These are phyloP conservation scores for Colletotrichum australisinense DNA, from an alignment of 2,329 filamentous ascomycete genomes.

Conservation along the genomic window DNA sequence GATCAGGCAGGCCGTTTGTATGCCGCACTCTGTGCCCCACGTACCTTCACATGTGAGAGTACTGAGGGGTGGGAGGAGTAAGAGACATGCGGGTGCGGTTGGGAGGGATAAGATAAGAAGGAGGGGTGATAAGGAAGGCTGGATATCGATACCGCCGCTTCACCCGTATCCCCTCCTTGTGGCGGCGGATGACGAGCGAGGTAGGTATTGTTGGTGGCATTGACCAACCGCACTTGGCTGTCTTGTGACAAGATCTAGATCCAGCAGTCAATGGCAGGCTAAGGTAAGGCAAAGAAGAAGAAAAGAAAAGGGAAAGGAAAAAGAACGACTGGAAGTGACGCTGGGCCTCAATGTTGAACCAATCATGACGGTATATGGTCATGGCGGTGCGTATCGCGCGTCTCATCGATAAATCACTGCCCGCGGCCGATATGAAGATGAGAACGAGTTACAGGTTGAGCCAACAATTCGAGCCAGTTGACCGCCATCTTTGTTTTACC, in stretches of 20 bases:
- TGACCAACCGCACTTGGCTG: background rate
- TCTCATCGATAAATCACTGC: slow-evolving; percentile 1
- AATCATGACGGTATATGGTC: background rate
- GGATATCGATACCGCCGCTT: slow-evolving; percentile 2
- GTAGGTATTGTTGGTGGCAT: background rate
- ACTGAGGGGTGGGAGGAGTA: background rate
- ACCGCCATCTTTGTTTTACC: slow-evolving; percentile 15
- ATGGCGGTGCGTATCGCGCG: slow-evolving; percentile 23
- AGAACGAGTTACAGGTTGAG: background rate
- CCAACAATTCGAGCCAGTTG: background rate
- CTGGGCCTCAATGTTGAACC: background rate
- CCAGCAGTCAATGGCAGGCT: background rate
- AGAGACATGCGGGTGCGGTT: background rate
- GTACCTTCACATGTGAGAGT: slow-evolving; percentile 15
- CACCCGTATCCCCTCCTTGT: background rate
- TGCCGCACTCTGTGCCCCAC: background rate
- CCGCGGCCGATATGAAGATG: background rate
- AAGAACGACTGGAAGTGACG: background rate
- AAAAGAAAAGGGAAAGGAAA: background rate
- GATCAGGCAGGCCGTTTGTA: slow-evolving; percentile 21
- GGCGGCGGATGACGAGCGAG: background rate
- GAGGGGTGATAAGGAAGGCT: slow-evolving; percentile 10
- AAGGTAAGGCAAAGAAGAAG: background rate
- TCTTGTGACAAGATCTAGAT: background rate
- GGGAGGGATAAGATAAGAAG: slow-evolving; percentile 3